phyloP scores from a whole-genome alignment of 805 yeast species.

The Nakazawaea molendinolei region DNA sequence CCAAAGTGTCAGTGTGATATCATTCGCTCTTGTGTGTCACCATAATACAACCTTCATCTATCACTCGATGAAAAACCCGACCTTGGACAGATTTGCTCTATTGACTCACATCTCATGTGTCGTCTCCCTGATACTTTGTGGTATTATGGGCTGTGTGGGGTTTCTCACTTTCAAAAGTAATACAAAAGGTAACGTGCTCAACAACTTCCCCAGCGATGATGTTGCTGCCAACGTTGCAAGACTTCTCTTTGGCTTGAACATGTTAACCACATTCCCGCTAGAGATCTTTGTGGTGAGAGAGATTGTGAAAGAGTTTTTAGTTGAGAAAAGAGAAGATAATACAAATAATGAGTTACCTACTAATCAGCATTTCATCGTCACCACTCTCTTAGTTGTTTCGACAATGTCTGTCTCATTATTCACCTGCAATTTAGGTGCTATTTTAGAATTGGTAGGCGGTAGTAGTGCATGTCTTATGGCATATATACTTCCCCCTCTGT shows the following conservation, averaged over 20 bases:
- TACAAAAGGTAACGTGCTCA: constrained; percentile 82
- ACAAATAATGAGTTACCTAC: constrained; percentile 30
- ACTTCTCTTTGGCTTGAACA: constrained; percentile 84
- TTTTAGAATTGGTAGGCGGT: constrained; percentile 86
- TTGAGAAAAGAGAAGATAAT: constrained; percentile 16
- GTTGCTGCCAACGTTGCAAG: constrained; percentile 78
- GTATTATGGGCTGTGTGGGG: constrained; percentile 74
- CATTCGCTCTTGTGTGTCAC: constrained; percentile 93
- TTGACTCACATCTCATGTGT: constrained; percentile 82
- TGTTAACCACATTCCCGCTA: constrained; percentile 87
- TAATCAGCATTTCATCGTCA: constrained; percentile 53
- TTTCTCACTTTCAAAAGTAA: constrained; percentile 64
- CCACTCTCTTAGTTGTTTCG: constrained; percentile 54
- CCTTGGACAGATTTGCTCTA: constrained; percentile 64
- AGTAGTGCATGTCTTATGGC: constrained; percentile 92
- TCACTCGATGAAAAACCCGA: constrained; percentile 73
- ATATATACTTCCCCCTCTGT: constrained; percentile 82
- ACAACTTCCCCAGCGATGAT: constrained; percentile 78
- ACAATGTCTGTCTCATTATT: constrained; percentile 73
- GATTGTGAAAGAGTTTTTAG: constrained; percentile 63
- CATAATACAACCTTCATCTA: constrained; percentile 89
- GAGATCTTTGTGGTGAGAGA: constrained; percentile 89
- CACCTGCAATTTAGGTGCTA: constrained; percentile 86
- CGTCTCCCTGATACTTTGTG: constrained; percentile 74
- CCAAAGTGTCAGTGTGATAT: constrained; percentile 89